Percentiles rank a stretch among this genome's conserved stretches.
These are phyloP conservation scores for Alternaria ventricosa DNA, from an alignment of 2,329 filamentous ascomycete genomes.

Conservation along the genomic window DNA sequence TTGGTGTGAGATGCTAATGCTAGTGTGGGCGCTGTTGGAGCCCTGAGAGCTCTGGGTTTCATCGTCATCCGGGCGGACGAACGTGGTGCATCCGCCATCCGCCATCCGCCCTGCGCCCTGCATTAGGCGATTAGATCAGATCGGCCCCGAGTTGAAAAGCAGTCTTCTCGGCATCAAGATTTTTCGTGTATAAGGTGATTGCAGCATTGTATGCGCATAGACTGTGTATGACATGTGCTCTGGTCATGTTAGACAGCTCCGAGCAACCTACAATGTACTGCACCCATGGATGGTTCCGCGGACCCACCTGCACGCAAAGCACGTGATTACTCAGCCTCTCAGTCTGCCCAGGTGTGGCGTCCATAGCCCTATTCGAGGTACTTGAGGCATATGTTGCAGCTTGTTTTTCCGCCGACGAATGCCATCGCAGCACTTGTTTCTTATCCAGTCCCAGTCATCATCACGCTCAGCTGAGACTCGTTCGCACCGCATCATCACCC, in stretches of 20 bases:
- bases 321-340: constrained; percentile 11
- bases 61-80: constrained; percentile 26
- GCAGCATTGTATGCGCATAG: not conserved
- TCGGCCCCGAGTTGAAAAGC: not conserved
- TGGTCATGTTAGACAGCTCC: not conserved
- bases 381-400: constrained; percentile 13
- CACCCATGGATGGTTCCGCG: not conserved
- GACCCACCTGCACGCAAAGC: not conserved
- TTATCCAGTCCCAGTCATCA: not conserved
- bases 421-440: not conserved
- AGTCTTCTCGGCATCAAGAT: not conserved
- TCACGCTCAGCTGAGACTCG: constrained; percentile 5
- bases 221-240: not conserved
- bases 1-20: constrained; percentile 20
- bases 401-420: constrained; percentile 1
- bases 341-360: not conserved
- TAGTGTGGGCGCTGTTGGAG: constrained; percentile 7
- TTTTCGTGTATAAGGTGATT: not conserved
- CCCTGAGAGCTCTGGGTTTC: constrained; percentile 22
- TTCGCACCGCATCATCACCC: not conserved
- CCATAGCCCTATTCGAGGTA: not conserved
- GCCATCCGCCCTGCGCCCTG: constrained; percentile 9
- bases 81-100: constrained; percentile 17
- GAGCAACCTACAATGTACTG: not conserved
- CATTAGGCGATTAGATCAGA: constrained; percentile 11